Evolutionary conservation across 306 rosid genomes (phyloP).

Genomic region (Echinosophora koreensis): DNA sequence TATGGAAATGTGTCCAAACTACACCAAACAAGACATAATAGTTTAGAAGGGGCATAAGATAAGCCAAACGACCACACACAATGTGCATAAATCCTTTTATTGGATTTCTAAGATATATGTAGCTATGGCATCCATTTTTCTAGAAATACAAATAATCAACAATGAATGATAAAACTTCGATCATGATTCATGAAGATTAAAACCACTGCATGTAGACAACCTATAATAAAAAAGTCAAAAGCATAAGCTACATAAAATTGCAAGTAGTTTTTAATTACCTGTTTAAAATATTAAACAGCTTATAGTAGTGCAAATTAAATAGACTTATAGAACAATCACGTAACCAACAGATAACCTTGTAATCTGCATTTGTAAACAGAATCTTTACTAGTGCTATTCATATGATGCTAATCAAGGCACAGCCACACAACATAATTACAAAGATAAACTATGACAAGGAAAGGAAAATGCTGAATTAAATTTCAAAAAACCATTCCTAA

Average conservation of each 20-base stretch:
- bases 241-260: not conserved
- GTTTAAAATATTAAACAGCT: not conserved
- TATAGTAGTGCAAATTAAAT: not conserved
- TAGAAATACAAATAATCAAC: not conserved
- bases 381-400: not conserved
- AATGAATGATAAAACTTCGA: not conserved
- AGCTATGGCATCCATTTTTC: not conserved
- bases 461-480: not conserved
- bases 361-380: not conserved
- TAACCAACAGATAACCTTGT: conserved; percentile 4
- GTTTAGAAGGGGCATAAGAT: conserved; percentile 21
- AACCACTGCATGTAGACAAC: not conserved
- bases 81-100: not conserved
- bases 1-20: conserved; percentile 99
- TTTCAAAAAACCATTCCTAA: conserved; percentile 18
- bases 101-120: not conserved
- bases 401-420: not conserved
- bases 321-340: not conserved
- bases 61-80: not conserved
- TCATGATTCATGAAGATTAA: not conserved
- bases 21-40: conserved; percentile 42
- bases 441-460: not conserved
- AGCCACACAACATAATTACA: not conserved
- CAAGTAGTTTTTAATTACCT: not conserved
- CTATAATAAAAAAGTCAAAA: not conserved